phyloP scores from a whole-genome alignment of 176 grass and related monocot genomes.

The Elaeis guineensis region DNA sequence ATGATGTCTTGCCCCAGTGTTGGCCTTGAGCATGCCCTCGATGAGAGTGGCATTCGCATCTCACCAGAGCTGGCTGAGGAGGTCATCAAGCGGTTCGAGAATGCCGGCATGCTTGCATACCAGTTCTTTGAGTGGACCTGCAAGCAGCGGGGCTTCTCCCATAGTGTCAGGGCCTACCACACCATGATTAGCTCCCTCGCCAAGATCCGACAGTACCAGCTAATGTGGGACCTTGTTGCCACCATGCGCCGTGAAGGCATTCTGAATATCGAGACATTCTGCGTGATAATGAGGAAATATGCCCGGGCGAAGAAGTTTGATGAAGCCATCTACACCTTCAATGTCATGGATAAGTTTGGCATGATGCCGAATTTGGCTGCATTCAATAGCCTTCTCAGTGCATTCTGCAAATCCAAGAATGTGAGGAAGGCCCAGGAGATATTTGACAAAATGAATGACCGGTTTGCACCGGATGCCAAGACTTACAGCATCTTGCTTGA shows the following conservation, averaged over 20 bases:
- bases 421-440: slow-evolving; percentile 84
- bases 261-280: slow-evolving; percentile 75
- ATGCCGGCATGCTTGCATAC: slow-evolving; percentile 82
- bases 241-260: slow-evolving; percentile 56
- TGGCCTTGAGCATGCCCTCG: slow-evolving; percentile 56
- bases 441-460: slow-evolving; percentile 62
- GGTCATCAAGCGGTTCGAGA: slow-evolving; percentile 61
- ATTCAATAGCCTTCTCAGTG: slow-evolving; percentile 61
- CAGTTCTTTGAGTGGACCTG: slow-evolving; percentile 81
- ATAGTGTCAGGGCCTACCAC: slow-evolving; percentile 69
- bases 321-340: slow-evolving; percentile 76
- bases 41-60: slow-evolving; percentile 49
- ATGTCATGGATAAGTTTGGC: slow-evolving; percentile 79
- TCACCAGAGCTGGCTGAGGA: slow-evolving; percentile 43
- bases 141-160: slow-evolving; percentile 50
- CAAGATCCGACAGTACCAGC: slow-evolving; percentile 83
- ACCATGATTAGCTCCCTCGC: slow-evolving; percentile 62
- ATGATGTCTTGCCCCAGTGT: slow-evolving; percentile 44
- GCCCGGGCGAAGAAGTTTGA: slow-evolving; percentile 71
- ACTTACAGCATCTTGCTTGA: slow-evolving; percentile 97
- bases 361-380: slow-evolving; percentile 47
- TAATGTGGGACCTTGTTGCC: slow-evolving; percentile 83
- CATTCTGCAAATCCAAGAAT: slow-evolving; percentile 81
- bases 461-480: slow-evolving; percentile 66
- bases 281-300: slow-evolving; percentile 89